A percentile compares a stretch with the other conserved stretches of the same genome.
These are phyloP conservation scores for Cyclotella cryptica DNA, from an alignment of 108 stramenopile species.

Conservation along the genomic window DNA sequence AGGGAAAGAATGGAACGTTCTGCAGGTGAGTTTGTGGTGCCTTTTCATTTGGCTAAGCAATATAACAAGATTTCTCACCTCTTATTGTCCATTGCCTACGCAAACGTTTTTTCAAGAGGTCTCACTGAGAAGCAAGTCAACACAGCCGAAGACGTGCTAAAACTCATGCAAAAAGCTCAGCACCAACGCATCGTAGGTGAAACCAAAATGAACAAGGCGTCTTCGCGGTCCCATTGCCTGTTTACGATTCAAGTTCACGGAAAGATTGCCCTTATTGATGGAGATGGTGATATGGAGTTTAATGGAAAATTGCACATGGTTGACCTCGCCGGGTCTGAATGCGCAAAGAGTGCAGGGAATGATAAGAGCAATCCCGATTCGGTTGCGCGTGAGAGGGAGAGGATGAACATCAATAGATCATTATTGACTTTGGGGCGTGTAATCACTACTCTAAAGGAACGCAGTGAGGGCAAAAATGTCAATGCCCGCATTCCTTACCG, in stretches of 20 bases:
- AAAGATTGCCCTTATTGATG: constrained; percentile 63
- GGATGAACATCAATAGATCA: constrained; percentile 80
- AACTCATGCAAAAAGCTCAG: constrained; percentile 83
- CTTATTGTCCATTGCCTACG: no score
- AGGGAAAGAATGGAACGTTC: constrained; percentile 70
- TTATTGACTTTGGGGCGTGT: constrained; percentile 82
- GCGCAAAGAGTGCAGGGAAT: constrained; percentile 53
- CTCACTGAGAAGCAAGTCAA: constrained; percentile 82
- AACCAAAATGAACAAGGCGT: constrained; percentile 95
- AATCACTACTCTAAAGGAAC: constrained; percentile 72
- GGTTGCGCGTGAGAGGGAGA: constrained; percentile 71
- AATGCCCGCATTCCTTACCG: constrained; percentile 58
- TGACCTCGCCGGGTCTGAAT: constrained; percentile 88
- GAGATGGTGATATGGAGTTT: constrained; percentile 75
- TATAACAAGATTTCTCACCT: no score
- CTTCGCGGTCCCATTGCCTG: constrained; percentile 93
- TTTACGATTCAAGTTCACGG: constrained; percentile 81
- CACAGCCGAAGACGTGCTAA: constrained; percentile 75
- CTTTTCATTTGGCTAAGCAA: neutral
- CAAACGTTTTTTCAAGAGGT: constrained; percentile 42
- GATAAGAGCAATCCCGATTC: constrained; percentile 53
- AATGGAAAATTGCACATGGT: constrained; percentile 94
- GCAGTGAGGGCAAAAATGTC: constrained; percentile 51
- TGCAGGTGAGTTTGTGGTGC: constrained; percentile 49
- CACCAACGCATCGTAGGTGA: constrained; percentile 90